Conservation (phyloP, 257 asterid species). For the Petrea volubilis region DNA sequence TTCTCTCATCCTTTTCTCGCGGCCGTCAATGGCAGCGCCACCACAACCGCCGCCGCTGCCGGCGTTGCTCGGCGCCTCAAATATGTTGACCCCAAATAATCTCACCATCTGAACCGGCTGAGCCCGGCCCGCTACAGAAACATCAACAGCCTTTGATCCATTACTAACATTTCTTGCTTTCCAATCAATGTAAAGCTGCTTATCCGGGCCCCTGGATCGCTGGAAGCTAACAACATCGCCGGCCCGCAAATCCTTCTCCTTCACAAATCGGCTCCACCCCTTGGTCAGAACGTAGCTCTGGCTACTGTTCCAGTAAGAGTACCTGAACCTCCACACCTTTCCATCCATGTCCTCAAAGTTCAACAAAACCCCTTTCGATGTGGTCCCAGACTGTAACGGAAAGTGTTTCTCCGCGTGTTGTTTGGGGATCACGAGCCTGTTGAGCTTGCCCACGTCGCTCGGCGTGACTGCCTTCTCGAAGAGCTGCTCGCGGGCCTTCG, state of each 20-base stretch:
- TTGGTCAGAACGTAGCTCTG: conserved; percentile 73
- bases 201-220: conserved; percentile 44
- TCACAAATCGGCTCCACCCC: conserved; percentile 77
- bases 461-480: conserved; percentile 77
- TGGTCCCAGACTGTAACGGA: conserved; percentile 44
- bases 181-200: conserved; percentile 53
- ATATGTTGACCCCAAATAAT: conserved; percentile 62
- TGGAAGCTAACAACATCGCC: conserved; percentile 57
- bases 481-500: conserved; percentile 42
- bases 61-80: conserved; percentile 23
- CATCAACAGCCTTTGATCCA: background rate
- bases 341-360: conserved; percentile 61
- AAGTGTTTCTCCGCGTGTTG: conserved; percentile 79
- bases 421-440: conserved; percentile 72
- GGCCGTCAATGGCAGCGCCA: background rate
- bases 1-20: conserved; percentile 45
- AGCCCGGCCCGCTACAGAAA: background rate
- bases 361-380: conserved; percentile 47
- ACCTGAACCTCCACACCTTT: conserved; percentile 67
- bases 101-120: conserved; percentile 40
- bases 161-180: conserved; percentile 5
- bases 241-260: conserved; percentile 58
- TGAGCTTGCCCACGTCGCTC: conserved; percentile 73
- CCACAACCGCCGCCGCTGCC: background rate
- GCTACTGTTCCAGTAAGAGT: conserved; percentile 74